Evolutionary conservation across 1,139 yeast genomes (phyloP), one percentile per base, ranked within the genome.

Genomic region (Geotrichum australiense): DNA sequence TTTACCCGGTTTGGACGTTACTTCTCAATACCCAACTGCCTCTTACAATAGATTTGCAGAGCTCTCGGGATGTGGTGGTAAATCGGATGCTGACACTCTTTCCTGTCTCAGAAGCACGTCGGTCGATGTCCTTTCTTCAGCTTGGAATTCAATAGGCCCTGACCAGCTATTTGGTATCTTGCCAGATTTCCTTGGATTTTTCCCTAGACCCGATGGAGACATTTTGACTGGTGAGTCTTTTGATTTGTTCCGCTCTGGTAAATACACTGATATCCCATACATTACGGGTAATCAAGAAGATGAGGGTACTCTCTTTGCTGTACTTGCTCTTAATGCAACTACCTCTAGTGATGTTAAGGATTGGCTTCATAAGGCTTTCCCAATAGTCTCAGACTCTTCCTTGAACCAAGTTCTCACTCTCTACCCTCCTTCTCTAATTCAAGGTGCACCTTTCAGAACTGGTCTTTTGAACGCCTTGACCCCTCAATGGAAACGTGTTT

Each of bases 391-490:
- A 2, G n/a, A 8, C 12, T 16, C 35, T 18, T 31, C 42, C 14
- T n/a, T 45, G 10, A 14, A 35, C n/a, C 24, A 26, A 3, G 8
- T 50, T 4, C 28, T 42, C 22, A 14, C 38, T 7, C 29, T 16
- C 10, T 53, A 53, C 33, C 53, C 56, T 1, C 25, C 35, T 6
- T 36, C 32, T 15, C 47, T 52, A 1, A 5, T 37, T 4, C 33
- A 22, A 2, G 57, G 57, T 2, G 50, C 53, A 5, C 57, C 57
- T 4, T 53, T 44, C 42, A 33, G 50, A n/a, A 51, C 55, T 2
- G 52, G 49, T 1, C 22, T 19, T 14, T n/a, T 19, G 18, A 35
- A 40, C 32, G 37, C 40, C 6, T 12, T 41, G 5, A 46, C 39
- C 27, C 48, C 50, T 1, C 45, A 50, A 34, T 51, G 24, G 36